Evolutionary conservation across 352 stramenopile species (phyloP).

Genomic region (Phytopythium boreale): DNA sequence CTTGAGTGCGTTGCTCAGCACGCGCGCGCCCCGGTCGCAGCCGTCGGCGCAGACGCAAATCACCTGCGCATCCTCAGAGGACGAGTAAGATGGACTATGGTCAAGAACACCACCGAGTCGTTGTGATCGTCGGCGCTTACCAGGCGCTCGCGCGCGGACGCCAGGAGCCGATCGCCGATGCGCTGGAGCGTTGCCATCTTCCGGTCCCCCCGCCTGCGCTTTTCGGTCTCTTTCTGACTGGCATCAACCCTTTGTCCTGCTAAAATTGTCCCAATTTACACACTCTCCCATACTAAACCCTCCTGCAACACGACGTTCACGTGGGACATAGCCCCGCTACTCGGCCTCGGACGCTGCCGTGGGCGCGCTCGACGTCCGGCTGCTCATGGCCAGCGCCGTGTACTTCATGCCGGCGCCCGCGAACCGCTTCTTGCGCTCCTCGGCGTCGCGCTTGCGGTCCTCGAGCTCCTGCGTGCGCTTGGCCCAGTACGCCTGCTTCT

Average conservation of each 20-base stretch:
- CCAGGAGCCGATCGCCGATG: constrained; percentile 5
- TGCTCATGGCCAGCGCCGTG: constrained; percentile 74
- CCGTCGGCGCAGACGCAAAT: constrained; percentile 43
- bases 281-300: neutral
- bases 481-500: constrained; percentile 78
- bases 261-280: neutral
- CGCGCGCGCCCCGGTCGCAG: constrained; percentile 14
- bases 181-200: neutral
- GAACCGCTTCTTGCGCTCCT: constrained; percentile 81
- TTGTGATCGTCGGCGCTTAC: constrained; percentile 13
- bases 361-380: constrained; percentile 26
- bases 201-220: neutral
- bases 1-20: constrained; percentile 33
- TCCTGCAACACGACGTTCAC: neutral
- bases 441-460: constrained; percentile 65
- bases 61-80: constrained; percentile 28
- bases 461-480: constrained; percentile 77
- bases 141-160: constrained; percentile 26
- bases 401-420: constrained; percentile 75
- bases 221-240: neutral
- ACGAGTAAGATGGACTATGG: too few species aligned
- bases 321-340: neutral
- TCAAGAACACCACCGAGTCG: too few species aligned
- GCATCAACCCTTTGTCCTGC: neutral
- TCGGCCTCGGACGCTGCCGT: neutral